Evolutionary conservation across 257 asterid species (phyloP).

Genomic region (Linaria vulgaris): DNA sequence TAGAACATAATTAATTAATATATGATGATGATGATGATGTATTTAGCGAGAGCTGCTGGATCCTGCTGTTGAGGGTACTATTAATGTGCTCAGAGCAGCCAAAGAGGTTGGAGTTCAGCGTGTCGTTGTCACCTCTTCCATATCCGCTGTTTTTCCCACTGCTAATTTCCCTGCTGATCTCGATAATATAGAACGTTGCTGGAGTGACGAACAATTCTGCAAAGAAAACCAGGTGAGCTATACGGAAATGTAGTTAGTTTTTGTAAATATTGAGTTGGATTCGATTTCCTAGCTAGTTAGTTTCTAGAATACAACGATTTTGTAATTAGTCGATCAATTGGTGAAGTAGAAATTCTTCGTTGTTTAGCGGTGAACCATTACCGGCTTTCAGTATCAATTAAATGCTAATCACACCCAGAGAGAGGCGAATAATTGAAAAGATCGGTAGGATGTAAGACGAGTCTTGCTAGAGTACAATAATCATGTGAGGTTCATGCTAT

Average conservation of each 20-base stretch:
- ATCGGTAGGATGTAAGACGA: not conserved
- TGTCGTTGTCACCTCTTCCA: constrained; percentile 82
- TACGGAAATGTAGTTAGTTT: too few species aligned
- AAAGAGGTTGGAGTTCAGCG: constrained; percentile 78
- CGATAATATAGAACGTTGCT: constrained; percentile 75
- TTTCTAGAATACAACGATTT: too few species aligned
- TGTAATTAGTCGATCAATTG: too few species aligned
- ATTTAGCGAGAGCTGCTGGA: constrained; percentile 59
- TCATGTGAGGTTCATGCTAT: not conserved
- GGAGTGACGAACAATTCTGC: constrained; percentile 83
- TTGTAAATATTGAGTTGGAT: too few species aligned
- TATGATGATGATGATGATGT: constrained; percentile 4
- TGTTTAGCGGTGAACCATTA: too few species aligned
- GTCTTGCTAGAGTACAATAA: not conserved
- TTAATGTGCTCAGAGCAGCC: constrained; percentile 88
- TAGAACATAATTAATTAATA: not conserved
- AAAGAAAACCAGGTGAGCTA: constrained; percentile 70
- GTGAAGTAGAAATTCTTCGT: too few species aligned
- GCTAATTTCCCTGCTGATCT: constrained; percentile 66
- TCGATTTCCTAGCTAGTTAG: too few species aligned
- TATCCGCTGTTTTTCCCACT: constrained; percentile 63
- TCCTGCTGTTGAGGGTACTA: constrained; percentile 83
- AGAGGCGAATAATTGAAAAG: too few species aligned
- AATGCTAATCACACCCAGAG: too few species aligned
- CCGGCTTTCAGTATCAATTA: too few species aligned